Percentiles rank a stretch among this genome's conserved stretches.
Conservation (phyloP, 768 basidiomycete species). For the Leccinum arenicola region DNA sequence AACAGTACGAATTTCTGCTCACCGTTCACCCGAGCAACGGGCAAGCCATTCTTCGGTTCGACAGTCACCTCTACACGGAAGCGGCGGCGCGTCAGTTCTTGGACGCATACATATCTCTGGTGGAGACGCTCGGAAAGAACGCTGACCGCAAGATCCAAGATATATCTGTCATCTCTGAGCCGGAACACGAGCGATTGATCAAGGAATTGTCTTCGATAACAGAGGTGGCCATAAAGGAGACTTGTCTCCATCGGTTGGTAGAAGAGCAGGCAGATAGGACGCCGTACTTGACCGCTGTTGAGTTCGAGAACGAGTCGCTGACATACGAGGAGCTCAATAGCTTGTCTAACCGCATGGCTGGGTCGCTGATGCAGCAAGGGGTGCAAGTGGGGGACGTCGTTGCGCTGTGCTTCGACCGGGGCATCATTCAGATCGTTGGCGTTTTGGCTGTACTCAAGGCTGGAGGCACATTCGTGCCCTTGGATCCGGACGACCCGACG, state of each 20-base stretch:
- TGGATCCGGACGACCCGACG: conserved; percentile 30
- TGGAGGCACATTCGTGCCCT: conserved; percentile 24
- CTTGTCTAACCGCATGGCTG: conserved; percentile 33
- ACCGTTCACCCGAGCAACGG: conserved; percentile 26
- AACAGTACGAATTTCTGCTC: conserved; percentile 23
- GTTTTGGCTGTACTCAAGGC: conserved; percentile 33
- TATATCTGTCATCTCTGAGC: conserved; percentile 14
- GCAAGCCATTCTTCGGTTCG: conserved; percentile 26
- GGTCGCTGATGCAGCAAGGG: conserved; percentile 24
- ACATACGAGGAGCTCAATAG: conserved; percentile 33
- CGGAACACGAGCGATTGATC: conserved; percentile 19
- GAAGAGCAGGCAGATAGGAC: conserved; percentile 20
- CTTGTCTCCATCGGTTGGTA: conserved; percentile 18
- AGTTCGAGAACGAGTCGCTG: conserved; percentile 29
- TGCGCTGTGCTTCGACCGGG: conserved; percentile 30
- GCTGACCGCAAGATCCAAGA: conserved; percentile 17
- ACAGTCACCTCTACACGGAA: conserved; percentile 30
- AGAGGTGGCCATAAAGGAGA: conserved; percentile 13
- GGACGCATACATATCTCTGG: conserved; percentile 28
- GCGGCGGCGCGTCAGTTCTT: conserved; percentile 29
- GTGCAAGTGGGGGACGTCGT: conserved; percentile 25
- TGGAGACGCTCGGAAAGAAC: conserved; percentile 21
- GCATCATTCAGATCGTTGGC: conserved; percentile 27
- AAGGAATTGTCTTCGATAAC: conserved; percentile 25
- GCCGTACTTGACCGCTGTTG: conserved; percentile 21